Evolutionary conservation across 768 basidiomycete species (phyloP).

Genomic region (Pholiota conissans): DNA sequence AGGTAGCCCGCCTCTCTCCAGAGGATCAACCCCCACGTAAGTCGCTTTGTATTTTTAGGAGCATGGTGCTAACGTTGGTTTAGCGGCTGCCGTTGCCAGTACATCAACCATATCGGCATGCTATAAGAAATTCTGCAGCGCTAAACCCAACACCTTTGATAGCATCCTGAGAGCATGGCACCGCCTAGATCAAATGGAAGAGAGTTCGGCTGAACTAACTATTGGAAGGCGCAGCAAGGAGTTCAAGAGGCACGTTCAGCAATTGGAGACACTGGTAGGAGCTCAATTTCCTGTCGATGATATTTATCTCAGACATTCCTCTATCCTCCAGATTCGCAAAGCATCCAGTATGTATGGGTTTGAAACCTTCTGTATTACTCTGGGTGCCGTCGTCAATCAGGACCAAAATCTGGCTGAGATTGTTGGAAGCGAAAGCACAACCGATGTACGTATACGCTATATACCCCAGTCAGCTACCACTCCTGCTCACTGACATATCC

Average conservation of each 20-base stretch:
- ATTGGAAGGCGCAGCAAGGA: neutral
- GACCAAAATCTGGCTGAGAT: slow-evolving; percentile 4
- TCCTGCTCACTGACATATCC: neutral
- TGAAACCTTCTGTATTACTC: slow-evolving; percentile 3
- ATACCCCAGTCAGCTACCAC: neutral
- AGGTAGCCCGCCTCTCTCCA: neutral
- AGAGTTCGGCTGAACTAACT: neutral
- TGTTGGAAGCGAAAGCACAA: neutral
- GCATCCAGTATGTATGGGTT: slow-evolving; percentile 2
- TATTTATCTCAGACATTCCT: neutral
- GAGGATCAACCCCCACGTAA: neutral
- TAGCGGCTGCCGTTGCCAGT: neutral
- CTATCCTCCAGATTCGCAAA: neutral
- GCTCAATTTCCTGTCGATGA: neutral
- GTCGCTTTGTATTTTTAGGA: neutral
- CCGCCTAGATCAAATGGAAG: neutral
- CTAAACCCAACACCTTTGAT: neutral
- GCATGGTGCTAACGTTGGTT: neutral
- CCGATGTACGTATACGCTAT: neutral
- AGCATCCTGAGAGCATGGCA: neutral
- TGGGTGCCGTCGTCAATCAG: slow-evolving; percentile 7
- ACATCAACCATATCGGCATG: neutral
- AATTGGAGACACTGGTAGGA: slow-evolving; percentile 3
- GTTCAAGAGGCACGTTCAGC: slow-evolving; percentile 3
- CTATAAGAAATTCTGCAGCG: neutral